Evolutionary conservation across 192 early-diverging fungal species (phyloP).

Genomic region (Podochytrium sp.): DNA sequence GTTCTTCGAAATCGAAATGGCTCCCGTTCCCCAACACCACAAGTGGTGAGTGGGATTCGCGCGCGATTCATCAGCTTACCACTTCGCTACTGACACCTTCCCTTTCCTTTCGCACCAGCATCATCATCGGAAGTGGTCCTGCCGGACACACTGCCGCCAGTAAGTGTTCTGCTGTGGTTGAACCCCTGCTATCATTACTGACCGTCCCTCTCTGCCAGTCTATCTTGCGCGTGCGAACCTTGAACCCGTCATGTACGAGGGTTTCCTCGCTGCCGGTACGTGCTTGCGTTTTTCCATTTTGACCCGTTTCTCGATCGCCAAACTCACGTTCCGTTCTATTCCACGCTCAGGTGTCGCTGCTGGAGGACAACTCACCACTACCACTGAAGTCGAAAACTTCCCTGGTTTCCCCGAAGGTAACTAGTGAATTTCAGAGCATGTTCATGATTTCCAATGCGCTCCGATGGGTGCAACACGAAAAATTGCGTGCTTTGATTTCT

Average conservation of each 20-base stretch:
- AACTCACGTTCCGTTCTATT: neutral
- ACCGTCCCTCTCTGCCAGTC: neutral
- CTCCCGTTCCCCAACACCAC: conserved; percentile 4
- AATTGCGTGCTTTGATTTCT: no score
- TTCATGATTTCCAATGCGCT: conserved; percentile 78
- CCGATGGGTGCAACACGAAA: neutral
- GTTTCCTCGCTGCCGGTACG: conserved; percentile 38
- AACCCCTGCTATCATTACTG: neutral
- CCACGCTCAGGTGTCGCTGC: conserved; percentile 56
- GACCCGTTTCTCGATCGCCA: neutral
- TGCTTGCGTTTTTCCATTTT: neutral
- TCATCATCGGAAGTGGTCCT: conserved; percentile 64
- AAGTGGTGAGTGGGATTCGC: neutral
- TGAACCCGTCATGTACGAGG: conserved; percentile 67
- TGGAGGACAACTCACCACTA: conserved; percentile 90
- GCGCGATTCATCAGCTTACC: no score
- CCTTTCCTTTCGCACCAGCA: neutral
- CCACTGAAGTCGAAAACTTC: conserved; percentile 89
- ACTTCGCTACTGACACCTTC: neutral
- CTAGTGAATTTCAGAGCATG: conserved; percentile 8
- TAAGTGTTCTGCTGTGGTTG: conserved; percentile 56
- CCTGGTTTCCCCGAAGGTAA: conserved; percentile 79
- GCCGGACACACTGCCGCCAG: conserved; percentile 97
- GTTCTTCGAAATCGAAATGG: conserved; percentile 14
- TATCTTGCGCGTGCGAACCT: conserved; percentile 83